These are phyloP conservation scores for Aspergillus affinis DNA, from an alignment of 495 filamentous ascomycete genomes.

Conservation along the genomic window DNA sequence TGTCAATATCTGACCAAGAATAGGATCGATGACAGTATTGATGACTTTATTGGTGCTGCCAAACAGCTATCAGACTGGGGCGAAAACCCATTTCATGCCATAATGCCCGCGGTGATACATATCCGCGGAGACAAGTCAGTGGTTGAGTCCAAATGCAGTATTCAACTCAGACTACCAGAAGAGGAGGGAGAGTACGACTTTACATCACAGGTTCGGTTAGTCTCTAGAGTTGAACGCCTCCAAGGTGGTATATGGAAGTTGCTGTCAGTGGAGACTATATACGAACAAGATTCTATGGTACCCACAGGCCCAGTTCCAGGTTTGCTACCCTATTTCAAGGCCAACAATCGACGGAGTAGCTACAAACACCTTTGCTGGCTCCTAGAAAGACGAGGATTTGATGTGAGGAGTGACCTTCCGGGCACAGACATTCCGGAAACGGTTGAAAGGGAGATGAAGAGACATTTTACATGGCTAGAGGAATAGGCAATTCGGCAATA, in stretches of 20 bases:
- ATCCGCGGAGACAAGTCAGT: too few species aligned
- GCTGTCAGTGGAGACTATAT: too few species aligned
- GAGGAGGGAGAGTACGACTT: neutral
- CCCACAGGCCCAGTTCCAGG: too few species aligned
- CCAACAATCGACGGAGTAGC: neutral
- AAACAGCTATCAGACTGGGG: too few species aligned
- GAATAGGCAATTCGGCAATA: too few species aligned
- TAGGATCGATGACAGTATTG: neutral
- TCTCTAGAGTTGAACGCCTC: neutral
- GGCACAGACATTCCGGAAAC: neutral
- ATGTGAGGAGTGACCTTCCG: neutral
- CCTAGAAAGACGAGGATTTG: neutral
- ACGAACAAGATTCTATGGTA: too few species aligned
- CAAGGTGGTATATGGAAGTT: neutral
- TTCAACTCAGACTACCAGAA: neutral
- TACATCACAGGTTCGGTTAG: neutral
- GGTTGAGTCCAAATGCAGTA: too few species aligned
- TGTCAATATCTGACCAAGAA: neutral
- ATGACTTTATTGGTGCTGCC: too few species aligned
- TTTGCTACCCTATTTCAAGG: too few species aligned
- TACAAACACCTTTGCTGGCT: neutral
- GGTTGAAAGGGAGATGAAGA: neutral
- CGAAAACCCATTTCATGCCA: too few species aligned
- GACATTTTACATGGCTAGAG: neutral
- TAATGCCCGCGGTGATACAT: too few species aligned